These are phyloP conservation scores for Prunella vulgaris DNA, from an alignment of 257 asterid genomes.

Conservation along the genomic window DNA sequence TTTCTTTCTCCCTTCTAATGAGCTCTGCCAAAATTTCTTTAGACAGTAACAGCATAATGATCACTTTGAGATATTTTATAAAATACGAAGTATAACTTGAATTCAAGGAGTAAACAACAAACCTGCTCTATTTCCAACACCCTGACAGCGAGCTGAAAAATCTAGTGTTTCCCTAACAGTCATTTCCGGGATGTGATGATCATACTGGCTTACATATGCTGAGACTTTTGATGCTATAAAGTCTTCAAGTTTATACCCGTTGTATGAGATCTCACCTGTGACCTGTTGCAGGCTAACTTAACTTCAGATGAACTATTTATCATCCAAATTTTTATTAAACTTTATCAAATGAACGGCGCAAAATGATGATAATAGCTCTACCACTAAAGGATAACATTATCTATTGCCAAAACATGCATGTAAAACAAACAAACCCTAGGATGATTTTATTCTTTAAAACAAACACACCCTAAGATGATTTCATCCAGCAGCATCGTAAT, in stretches of 20 bases:
- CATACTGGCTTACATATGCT: constrained; percentile 64
- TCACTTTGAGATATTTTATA: neutral
- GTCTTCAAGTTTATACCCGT: constrained; percentile 52
- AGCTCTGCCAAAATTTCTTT: constrained; percentile 56
- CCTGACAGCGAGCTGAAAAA: constrained; percentile 64
- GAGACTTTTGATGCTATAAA: constrained; percentile 64
- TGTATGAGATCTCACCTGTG: constrained; percentile 55
- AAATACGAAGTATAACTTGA: neutral
- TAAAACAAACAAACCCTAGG: no score
- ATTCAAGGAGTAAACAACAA: constrained; percentile 5
- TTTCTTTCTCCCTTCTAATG: constrained; percentile 56
- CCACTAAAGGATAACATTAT: no score
- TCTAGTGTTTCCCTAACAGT: constrained; percentile 68
- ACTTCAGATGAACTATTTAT: neutral
- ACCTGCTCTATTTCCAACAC: constrained; percentile 63
- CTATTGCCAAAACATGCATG: no score
- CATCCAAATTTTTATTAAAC: neutral
- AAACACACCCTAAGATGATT: no score
- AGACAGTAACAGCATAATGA: constrained; percentile 11
- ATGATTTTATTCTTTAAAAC: no score
- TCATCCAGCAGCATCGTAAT: no score
- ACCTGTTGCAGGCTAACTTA: constrained; percentile 33
- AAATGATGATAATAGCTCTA: no score
- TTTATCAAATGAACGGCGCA: no score
- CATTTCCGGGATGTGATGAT: constrained; percentile 66